A percentile compares a stretch with the other conserved stretches of the same genome.
Evolutionary conservation across 441 rosid genomes (phyloP).

Genomic region (Adansonia madagascariensis): DNA sequence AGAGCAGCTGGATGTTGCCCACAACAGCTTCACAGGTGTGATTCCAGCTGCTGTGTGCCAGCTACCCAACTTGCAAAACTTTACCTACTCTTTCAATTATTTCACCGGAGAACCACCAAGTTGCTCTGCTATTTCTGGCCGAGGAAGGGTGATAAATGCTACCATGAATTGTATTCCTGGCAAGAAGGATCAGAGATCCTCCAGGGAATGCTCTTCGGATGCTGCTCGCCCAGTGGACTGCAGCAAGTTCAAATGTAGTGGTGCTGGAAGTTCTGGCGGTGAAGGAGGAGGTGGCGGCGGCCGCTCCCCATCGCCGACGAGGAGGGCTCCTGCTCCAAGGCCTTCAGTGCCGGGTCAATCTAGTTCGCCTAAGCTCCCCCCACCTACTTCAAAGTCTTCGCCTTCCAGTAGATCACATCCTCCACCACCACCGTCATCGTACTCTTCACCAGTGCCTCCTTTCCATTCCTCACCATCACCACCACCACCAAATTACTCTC

Average conservation of each 20-base stretch:
- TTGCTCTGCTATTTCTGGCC: slow-evolving; percentile 46
- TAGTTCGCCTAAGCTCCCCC: slow-evolving; percentile 37
- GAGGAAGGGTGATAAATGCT: slow-evolving; percentile 41
- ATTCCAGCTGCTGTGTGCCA: slow-evolving; percentile 54
- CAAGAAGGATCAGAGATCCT: slow-evolving; percentile 52
- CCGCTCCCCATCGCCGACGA: slow-evolving; percentile 16
- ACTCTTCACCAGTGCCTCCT: slow-evolving; percentile 40
- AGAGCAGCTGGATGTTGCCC: slow-evolving; percentile 62
- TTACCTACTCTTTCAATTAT: slow-evolving; percentile 63
- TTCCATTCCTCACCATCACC: slow-evolving; percentile 26
- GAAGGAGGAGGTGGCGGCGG: slow-evolving; percentile 35
- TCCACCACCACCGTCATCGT: slow-evolving; percentile 52
- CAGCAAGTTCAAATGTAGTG: slow-evolving; percentile 47
- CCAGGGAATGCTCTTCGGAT: slow-evolving; percentile 52
- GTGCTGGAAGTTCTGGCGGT: slow-evolving; percentile 24
- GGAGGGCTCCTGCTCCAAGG: slow-evolving; percentile 39
- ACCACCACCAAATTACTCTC: slow-evolving; percentile 41
- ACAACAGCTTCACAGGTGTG: slow-evolving; percentile 57
- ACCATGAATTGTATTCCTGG: slow-evolving; percentile 56
- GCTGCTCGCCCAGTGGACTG: slow-evolving; percentile 61
- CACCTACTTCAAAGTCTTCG: slow-evolving; percentile 51
- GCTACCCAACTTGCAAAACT: slow-evolving; percentile 59
- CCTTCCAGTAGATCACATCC: slow-evolving; percentile 54
- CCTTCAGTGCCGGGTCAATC: slow-evolving; percentile 38
- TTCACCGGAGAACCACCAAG: slow-evolving; percentile 54